phyloP scores from a whole-genome alignment of 1,284 basidiomycete genomes.

The Papiliotrema laurentii region DNA sequence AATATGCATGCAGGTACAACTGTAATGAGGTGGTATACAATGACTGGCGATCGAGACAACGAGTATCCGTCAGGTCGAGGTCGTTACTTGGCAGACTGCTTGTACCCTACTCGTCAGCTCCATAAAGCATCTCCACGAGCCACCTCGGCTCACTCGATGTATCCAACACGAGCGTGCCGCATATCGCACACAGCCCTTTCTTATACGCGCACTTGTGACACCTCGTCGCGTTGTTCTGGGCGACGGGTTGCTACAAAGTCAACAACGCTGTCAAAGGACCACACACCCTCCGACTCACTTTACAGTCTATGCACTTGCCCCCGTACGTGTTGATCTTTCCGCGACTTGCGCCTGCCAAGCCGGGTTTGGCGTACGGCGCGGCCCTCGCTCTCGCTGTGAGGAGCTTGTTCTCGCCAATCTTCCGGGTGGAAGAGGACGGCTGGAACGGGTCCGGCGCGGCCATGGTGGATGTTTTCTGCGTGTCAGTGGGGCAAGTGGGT shows the following conservation, averaged over 20 bases:
- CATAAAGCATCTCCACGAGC: not conserved
- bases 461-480: constrained; percentile 44
- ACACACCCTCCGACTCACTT: constrained; percentile 20
- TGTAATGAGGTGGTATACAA: no score
- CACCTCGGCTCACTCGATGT: constrained; percentile 25
- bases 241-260: constrained; percentile 26
- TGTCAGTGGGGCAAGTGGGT: not conserved
- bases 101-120: constrained; percentile 28
- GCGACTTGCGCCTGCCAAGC: constrained; percentile 17
- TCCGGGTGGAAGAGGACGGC: constrained; percentile 43
- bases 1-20: no score
- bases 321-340: constrained; percentile 39
- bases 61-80: no score
- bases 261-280: not conserved
- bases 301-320: constrained; percentile 49
- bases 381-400: constrained; percentile 36
- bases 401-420: constrained; percentile 50
- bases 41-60: no score
- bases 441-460: constrained; percentile 43
- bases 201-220: constrained; percentile 50
- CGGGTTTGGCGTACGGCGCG: constrained; percentile 37
- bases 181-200: constrained; percentile 48
- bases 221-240: constrained; percentile 43
- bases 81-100: constrained; percentile 36
- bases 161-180: constrained; percentile 44